Percentiles rank a stretch among this genome's conserved stretches.
These are phyloP conservation scores for Lasiosphaeriaceae sp. DNA, from an alignment of 495 filamentous ascomycete genomes.

Conservation along the genomic window DNA sequence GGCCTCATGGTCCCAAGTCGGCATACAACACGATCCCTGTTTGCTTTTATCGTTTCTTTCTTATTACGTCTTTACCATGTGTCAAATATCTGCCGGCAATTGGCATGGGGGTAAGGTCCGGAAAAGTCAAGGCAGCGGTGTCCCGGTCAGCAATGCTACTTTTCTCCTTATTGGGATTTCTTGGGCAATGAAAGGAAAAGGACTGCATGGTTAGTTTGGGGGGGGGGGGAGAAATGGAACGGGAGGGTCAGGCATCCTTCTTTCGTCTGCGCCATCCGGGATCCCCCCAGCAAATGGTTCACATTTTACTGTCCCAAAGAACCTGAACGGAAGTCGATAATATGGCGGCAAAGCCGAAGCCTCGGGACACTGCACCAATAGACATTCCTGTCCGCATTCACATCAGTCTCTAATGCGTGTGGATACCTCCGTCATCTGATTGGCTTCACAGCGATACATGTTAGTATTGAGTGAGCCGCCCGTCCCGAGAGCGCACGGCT, in stretches of 20 bases:
- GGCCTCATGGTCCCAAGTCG: background rate
- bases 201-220: slow-evolving; percentile 1
- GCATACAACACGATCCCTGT: background rate
- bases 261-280: background rate
- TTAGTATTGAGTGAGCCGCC: no score
- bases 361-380: no score
- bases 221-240: background rate
- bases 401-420: no score
- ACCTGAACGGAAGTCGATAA: no score
- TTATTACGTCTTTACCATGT: slow-evolving; percentile 1
- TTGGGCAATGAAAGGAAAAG: background rate
- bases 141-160: slow-evolving; percentile 10
- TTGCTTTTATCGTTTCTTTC: background rate
- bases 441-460: no score
- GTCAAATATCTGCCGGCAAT: background rate
- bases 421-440: no score
- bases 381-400: no score
- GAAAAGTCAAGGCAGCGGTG: slow-evolving; percentile 1
- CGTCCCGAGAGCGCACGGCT: no score
- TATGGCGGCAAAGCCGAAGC: no score
- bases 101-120: background rate
- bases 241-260: background rate
- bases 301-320: no score
- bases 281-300: no score
- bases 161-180: background rate